Evolutionary conservation across 192 early-diverging fungal genomes (phyloP), one percentile per base, ranked within the genome.

Genomic region (Backusella parvicylindrica): DNA sequence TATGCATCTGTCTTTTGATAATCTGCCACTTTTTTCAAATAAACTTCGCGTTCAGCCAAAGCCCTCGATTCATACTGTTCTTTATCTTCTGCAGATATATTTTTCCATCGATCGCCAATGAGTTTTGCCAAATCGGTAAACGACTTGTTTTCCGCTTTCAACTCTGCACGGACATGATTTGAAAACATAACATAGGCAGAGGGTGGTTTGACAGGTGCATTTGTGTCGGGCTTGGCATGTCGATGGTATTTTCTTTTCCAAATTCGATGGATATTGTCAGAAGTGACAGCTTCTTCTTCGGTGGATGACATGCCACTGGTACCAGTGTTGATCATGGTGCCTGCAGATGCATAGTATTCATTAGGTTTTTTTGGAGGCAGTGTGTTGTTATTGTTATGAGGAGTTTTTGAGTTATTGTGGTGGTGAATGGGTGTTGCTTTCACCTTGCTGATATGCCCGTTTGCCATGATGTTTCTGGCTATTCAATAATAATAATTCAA

Each of bases 101-200:
- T 76, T 70, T 85, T 85, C 84, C 82, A 85, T 53, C 84, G 79
- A 38, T 83, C 82, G 41, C 84, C 84, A 9, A 85, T 83, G 13
- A 85, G 76, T 15, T 83, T 81, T n/a, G 84, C 84, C 23, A 85
- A 71, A 36, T 85, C 84, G 0, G 79, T 75, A 75, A 85, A 85
- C 0, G 81, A 72, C 70, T 83, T 80, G 38, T 81, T 83, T 15
- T 77, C 36, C 7, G 74, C 70, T 28, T 77, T 69, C 4, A 83
- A 50, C 50, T 86, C 85, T 35, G 70, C 76, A 21, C 85, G 76
- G 21, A 86, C 82, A 40, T 80, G 65, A 50, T 86, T 82, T 37
- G 84, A 77, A 43, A 85, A 86, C 74, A 83, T 80, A 2, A 86
- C 85, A 79, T 86, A 86, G 1, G 85, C 85, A 2, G 85, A 86